A percentile compares a stretch with the other conserved stretches of the same genome.
Conservation (phyloP, 345 rosid genomes). For the Gossypium sturtianum region DNA sequence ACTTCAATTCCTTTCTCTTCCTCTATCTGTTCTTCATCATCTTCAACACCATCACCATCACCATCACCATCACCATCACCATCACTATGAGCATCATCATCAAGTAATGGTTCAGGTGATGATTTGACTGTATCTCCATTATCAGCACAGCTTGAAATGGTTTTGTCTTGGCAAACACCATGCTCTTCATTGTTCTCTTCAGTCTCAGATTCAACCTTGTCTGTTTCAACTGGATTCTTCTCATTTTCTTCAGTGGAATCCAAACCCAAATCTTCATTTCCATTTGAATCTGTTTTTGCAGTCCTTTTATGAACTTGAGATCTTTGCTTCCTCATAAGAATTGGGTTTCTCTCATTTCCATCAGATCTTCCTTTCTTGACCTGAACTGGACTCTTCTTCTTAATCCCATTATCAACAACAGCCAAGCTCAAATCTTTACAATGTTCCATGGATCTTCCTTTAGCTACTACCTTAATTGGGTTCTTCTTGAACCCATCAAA, state of each 20-base stretch:
- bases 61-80: conserved; percentile 22
- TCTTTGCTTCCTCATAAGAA: conserved; percentile 35
- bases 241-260: conserved; percentile 23
- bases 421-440: conserved; percentile 16
- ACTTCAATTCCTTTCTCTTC: conserved; percentile 25
- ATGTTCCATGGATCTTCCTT: conserved; percentile 25
- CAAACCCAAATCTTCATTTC: conserved; percentile 7
- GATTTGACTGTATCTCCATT: conserved; percentile 15
- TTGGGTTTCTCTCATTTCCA: conserved; percentile 26
- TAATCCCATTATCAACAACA: conserved; percentile 22
- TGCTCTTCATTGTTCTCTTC: conserved; percentile 43
- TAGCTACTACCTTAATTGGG: conserved; percentile 31
- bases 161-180: conserved; percentile 47
- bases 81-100: conserved; percentile 9
- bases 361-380: conserved; percentile 32
- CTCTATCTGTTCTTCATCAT: conserved; percentile 33
- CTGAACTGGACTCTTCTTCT: conserved; percentile 25
- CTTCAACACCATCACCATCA: conserved; percentile 24
- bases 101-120: not conserved
- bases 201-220: conserved; percentile 33
- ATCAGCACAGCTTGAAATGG: conserved; percentile 20
- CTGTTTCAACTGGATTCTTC: not conserved
- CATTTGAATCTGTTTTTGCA: not conserved
- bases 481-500: conserved; percentile 25
- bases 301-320: conserved; percentile 7